Conservation (phyloP, 2,329 filamentous ascomycete species). For the Trichoderma hamatum region DNA sequence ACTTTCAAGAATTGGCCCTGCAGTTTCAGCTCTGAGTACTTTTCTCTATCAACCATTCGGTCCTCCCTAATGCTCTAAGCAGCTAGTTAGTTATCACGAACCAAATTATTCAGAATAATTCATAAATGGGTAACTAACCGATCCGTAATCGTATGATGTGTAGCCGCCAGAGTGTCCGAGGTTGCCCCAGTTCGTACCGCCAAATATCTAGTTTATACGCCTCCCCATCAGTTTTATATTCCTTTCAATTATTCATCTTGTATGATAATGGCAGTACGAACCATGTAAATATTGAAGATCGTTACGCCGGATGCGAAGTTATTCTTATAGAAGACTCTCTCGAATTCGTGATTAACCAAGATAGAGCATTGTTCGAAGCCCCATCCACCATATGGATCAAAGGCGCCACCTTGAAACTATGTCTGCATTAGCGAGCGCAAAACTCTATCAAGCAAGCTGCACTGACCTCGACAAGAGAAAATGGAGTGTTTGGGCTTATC, state of each 20-base stretch:
- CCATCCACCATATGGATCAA: constrained; percentile 73
- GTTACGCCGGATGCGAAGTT: constrained; percentile 66
- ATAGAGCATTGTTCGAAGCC: constrained; percentile 69
- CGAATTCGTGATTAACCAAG: constrained; percentile 72
- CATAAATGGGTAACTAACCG: constrained; percentile 36
- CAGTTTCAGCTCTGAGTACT: constrained; percentile 79
- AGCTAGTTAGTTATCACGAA: constrained; percentile 34
- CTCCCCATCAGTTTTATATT: background rate
- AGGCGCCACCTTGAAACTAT: constrained; percentile 70
- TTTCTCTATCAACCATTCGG: constrained; percentile 68
- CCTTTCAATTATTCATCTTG: too few relatives aligned
- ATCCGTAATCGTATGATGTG: constrained; percentile 60
- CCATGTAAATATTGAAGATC: constrained; percentile 77
- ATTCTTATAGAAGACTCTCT: constrained; percentile 80
- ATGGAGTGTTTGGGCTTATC: constrained; percentile 68
- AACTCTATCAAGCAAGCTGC: background rate
- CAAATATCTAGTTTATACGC: constrained; percentile 56
- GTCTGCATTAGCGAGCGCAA: background rate
- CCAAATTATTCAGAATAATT: background rate
- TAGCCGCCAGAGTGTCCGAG: constrained; percentile 69
- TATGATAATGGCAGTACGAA: constrained; percentile 33
- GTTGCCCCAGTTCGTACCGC: constrained; percentile 85
- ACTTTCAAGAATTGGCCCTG: constrained; percentile 74
- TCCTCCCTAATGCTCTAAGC: constrained; percentile 64
- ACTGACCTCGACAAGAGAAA: constrained; percentile 62